These are phyloP conservation scores for Pestalotiopsis sp. DNA, from an alignment of 2,329 filamentous ascomycete species.

Conservation along the genomic window DNA sequence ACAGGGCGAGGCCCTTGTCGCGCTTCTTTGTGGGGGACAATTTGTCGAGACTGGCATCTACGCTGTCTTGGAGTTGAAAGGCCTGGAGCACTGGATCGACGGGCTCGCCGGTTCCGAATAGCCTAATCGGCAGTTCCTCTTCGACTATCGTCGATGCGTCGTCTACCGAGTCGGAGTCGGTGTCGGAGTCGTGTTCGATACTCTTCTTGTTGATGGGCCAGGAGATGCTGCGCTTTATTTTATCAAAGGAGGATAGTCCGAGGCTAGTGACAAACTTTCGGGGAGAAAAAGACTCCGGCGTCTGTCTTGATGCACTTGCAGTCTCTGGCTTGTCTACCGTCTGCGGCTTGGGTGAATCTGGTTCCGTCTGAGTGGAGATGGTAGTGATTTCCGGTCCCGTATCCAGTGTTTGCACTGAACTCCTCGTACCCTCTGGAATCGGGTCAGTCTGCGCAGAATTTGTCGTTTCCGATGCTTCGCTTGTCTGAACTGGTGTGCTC, in stretches of 20 bases:
- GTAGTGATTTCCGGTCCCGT: too few species aligned
- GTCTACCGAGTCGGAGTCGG: background rate
- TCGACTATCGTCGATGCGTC: background rate
- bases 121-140: background rate
- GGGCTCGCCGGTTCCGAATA: background rate
- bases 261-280: background rate
- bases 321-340: too few species aligned
- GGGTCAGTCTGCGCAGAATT: too few species aligned
- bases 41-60: background rate
- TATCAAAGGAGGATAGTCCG: background rate
- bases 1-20: background rate
- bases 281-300: background rate
- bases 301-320: background rate
- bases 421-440: too few species aligned
- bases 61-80: background rate
- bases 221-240: background rate
- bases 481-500: too few species aligned
- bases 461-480: too few species aligned
- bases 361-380: too few species aligned
- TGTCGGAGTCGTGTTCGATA: background rate
- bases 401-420: too few species aligned
- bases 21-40: background rate
- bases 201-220: background rate
- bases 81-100: background rate
- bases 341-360: too few species aligned